Evolutionary conservation across 2,329 filamentous ascomycete species (phyloP), one percentile per base, ranked within the genome.

Genomic region (Albifimbria verrucaria): DNA sequence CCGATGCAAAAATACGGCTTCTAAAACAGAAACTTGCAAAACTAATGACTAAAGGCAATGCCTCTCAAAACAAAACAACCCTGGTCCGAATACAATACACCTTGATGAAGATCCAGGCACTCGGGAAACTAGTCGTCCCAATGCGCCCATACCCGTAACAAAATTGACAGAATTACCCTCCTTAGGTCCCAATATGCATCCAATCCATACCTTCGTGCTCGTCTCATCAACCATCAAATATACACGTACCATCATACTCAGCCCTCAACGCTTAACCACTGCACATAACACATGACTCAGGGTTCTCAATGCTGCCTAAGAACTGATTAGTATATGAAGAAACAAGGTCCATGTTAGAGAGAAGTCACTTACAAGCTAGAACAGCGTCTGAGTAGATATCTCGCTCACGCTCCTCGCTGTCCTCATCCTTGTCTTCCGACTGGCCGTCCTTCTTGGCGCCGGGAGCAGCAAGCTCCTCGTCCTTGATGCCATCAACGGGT

Each of bases 331-430:
- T n/a, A 39, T 43, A 50, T 47, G 39, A 24, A 17, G 64, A 62
- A 68, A 78, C 65, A 74, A 65, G n/a, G 49, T 49, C n/a, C 6
- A 32, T 21, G n/a, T 32, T 36, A 32, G 46, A 23, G 24, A n/a
- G 25, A 15, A 5, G 22, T 47, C 51, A 80, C 85, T 86, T 78
- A 87, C 94, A 99, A 64, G 87, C 85, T 69, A 99, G 78, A 17
- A 90, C 92, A 54, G 92, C 90, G 62, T 97, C 90, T 1, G 93
- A 93, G 73, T 96, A 99, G 63, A 99, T 99, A 69, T 99, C 93
- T 49, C 84, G 85, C 71, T 97, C 92, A 11, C 89, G 83, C 60
- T 88, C 86, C 59, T 87, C 83, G 65, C 81, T 91, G 57, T 88
- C 83, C 22, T 83, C 80, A 53, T 88, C 82, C 45, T 80, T 80